Evolutionary conservation across 2,329 filamentous ascomycete species (phyloP).

Genomic region (Capronia coronata): DNA sequence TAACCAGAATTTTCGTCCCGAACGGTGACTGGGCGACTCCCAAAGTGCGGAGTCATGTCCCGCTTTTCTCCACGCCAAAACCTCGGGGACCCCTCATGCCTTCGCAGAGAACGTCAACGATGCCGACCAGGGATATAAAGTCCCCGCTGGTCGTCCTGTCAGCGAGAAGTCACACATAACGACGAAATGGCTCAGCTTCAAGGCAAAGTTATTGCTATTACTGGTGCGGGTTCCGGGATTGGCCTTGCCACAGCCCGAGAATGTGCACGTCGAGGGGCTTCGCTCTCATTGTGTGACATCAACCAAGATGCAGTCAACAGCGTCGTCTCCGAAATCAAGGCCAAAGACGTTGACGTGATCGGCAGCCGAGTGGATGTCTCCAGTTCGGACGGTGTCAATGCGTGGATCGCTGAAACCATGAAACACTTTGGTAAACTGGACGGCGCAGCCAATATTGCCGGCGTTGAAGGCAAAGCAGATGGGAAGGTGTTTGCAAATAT

Average conservation of each 20-base stretch:
- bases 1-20: no score
- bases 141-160: no score
- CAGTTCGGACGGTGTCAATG: conserved; percentile 1
- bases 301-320: conserved; percentile 33
- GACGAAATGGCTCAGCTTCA: conserved; percentile 30
- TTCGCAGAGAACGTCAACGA: no score
- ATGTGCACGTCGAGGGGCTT: conserved; percentile 41
- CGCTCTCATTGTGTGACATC: conserved; percentile 46
- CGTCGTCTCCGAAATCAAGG: conserved; percentile 1
- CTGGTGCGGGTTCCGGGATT: conserved; percentile 47
- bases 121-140: no score
- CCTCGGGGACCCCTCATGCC: no score
- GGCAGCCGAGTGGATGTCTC: conserved; percentile 2
- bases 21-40: no score
- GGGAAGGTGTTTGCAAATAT: conserved; percentile 42
- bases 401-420: conserved; percentile 17
- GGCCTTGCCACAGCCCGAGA: conserved; percentile 44
- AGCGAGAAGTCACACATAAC: no score
- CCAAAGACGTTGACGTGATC: background rate
- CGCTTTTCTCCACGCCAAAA: no score
- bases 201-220: conserved; percentile 45
- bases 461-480: conserved; percentile 31
- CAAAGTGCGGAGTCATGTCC: no score
- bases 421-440: conserved; percentile 24
- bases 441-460: conserved; percentile 27